These are phyloP conservation scores for Candida lessepsii DNA, from an alignment of 805 yeast species.

Conservation along the genomic window DNA sequence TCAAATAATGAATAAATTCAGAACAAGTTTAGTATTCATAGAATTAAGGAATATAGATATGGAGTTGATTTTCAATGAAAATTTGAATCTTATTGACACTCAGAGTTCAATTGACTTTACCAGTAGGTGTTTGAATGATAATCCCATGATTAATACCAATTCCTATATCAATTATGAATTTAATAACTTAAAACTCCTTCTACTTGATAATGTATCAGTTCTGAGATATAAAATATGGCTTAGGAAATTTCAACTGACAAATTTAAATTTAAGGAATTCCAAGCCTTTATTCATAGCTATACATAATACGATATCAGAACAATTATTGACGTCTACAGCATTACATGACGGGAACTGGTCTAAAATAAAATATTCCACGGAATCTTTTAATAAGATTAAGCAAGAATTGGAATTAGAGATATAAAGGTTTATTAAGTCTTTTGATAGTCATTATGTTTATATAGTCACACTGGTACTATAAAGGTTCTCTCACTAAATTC, in stretches of 20 bases:
- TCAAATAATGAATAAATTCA: constrained; percentile 8
- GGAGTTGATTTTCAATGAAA: constrained; percentile 1
- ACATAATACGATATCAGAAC: constrained; percentile 17
- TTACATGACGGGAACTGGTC: not conserved
- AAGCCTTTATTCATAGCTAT: constrained; percentile 16
- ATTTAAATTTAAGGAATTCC: constrained; percentile 11
- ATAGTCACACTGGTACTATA: no score
- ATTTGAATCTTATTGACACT: no score
- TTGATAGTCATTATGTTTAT: no score
- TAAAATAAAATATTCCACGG: not conserved
- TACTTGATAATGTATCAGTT: constrained; percentile 23
- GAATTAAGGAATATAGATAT: constrained; percentile 16
- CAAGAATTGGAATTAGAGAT: not conserved
- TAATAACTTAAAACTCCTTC: constrained; percentile 19
- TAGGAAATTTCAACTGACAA: constrained; percentile 14
- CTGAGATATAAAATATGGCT: constrained; percentile 18
- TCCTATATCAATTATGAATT: constrained; percentile 11
- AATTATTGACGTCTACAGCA: constrained; percentile 2
- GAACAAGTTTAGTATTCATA: constrained; percentile 12
- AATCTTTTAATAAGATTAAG: not conserved
- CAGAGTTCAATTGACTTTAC: no score
- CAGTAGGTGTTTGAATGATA: no score
- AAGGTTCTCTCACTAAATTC: no score
- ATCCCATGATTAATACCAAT: no score
- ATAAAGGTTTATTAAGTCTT: no score